phyloP scores from a whole-genome alignment of 169 alveolate species.

The Toxoplasma gondii region DNA sequence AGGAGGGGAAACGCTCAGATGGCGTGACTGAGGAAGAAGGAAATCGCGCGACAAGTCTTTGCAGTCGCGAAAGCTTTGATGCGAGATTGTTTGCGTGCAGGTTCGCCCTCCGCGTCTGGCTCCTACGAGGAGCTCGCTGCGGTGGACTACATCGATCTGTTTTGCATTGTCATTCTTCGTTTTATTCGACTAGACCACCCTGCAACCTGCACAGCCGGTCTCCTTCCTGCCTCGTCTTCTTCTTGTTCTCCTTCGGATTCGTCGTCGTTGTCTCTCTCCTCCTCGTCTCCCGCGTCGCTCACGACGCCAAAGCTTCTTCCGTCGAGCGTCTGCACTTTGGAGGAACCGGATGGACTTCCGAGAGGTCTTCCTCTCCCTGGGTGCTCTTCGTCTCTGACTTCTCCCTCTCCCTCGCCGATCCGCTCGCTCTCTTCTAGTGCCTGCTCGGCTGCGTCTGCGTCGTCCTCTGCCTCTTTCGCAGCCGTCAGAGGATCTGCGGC shows the following conservation, averaged over 20 bases:
- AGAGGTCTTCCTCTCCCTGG: neutral
- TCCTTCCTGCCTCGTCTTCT: no score
- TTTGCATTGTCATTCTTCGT: slow-evolving; percentile 36
- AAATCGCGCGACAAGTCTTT: no score
- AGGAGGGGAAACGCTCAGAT: no score
- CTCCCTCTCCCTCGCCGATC: neutral
- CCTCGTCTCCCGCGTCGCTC: neutral
- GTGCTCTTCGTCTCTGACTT: neutral
- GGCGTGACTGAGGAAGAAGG: no score
- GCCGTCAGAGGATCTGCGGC: slow-evolving; percentile 41
- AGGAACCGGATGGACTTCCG: neutral
- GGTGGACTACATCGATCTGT: slow-evolving; percentile 51
- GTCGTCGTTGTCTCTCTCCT: neutral
- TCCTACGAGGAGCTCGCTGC: slow-evolving; percentile 40
- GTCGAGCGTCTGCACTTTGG: neutral
- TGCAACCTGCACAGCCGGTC: neutral
- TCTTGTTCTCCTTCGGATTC: neutral
- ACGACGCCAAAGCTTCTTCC: neutral
- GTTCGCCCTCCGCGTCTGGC: neutral
- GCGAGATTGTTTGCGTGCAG: no score
- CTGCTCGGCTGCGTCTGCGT: neutral
- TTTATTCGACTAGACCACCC: slow-evolving; percentile 24
- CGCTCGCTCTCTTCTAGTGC: neutral
- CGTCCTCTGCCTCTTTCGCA: slow-evolving; percentile 18
- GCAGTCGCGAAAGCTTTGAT: no score